These are phyloP conservation scores for Ustilago bromivora DNA, from an alignment of 1,284 basidiomycete species.

Conservation along the genomic window DNA sequence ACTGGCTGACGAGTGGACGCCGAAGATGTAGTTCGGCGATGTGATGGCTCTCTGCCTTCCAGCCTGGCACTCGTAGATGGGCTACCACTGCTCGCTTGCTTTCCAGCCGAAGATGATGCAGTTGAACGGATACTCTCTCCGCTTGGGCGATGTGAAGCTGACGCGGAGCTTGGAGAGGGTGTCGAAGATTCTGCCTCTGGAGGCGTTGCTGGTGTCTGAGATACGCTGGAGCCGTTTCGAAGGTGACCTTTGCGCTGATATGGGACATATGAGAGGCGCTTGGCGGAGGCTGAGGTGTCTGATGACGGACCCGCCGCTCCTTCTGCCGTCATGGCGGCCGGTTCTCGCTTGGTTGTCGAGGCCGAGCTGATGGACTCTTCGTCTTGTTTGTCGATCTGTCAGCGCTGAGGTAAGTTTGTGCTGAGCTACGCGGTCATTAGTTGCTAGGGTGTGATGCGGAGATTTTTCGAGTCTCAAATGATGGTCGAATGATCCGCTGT, in stretches of 20 bases:
- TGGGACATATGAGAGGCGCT: conserved; percentile 46
- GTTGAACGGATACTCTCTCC: background rate
- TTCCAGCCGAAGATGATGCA: background rate
- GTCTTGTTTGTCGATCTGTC: background rate
- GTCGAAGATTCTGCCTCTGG: background rate
- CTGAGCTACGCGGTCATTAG: background rate
- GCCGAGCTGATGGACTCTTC: background rate
- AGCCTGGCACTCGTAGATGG: background rate
- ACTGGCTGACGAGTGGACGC: conserved; percentile 16
- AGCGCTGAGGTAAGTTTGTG: background rate
- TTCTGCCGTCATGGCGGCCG: conserved; percentile 16
- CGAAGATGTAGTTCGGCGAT: conserved; percentile 7
- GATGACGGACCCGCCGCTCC: conserved; percentile 18
- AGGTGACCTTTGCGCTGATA: conserved; percentile 46
- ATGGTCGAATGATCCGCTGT: background rate
- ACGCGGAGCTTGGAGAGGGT: background rate
- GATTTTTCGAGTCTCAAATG: background rate
- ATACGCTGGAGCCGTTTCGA: conserved; percentile 27
- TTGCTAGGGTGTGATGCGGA: background rate
- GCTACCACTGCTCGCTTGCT: background rate
- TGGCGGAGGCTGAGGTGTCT: conserved; percentile 22
- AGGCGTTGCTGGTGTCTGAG: conserved; percentile 8
- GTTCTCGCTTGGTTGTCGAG: background rate
- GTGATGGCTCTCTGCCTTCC: conserved; percentile 4
- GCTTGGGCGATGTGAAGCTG: conserved; percentile 11